Evolutionary conservation across 208 protist species (phyloP).

Genomic region (Trypanosoma cruzi): DNA sequence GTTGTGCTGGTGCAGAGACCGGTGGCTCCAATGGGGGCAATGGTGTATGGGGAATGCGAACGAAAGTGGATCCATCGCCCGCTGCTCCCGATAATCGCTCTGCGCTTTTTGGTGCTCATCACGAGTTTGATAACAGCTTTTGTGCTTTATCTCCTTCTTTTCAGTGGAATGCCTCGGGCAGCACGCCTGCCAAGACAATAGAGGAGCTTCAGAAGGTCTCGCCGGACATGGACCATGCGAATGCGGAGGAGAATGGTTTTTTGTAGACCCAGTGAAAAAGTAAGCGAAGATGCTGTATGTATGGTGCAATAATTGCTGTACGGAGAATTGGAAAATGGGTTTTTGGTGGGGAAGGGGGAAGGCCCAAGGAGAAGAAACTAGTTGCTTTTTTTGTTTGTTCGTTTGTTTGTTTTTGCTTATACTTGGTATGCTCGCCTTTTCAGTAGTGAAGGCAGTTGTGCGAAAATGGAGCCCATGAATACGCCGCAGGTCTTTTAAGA

Average conservation of each 20-base stretch:
- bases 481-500: too few species aligned
- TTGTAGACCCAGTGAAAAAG: background rate
- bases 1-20: background rate
- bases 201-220: slow-evolving; percentile 2
- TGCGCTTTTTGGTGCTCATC: background rate
- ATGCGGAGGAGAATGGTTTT: background rate
- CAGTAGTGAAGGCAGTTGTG: too few species aligned
- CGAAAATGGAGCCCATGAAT: too few species aligned
- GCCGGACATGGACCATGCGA: background rate
- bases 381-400: background rate
- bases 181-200: slow-evolving; percentile 23
- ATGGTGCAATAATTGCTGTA: too few species aligned
- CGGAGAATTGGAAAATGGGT: slow-evolving; percentile 6
- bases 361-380: background rate
- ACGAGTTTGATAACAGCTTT: slow-evolving; percentile 35
- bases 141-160: slow-evolving; percentile 37
- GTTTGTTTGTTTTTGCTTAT: slow-evolving; percentile 13
- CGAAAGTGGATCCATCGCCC: background rate
- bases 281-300: slow-evolving; percentile 8
- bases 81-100: background rate
- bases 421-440: too few species aligned
- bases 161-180: slow-evolving; percentile 38
- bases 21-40: slow-evolving; percentile 1
- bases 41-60: background rate
- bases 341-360: background rate